Evolutionary conservation across 768 basidiomycete species (phyloP).

Genomic region (Guyanaporus albipodus): DNA sequence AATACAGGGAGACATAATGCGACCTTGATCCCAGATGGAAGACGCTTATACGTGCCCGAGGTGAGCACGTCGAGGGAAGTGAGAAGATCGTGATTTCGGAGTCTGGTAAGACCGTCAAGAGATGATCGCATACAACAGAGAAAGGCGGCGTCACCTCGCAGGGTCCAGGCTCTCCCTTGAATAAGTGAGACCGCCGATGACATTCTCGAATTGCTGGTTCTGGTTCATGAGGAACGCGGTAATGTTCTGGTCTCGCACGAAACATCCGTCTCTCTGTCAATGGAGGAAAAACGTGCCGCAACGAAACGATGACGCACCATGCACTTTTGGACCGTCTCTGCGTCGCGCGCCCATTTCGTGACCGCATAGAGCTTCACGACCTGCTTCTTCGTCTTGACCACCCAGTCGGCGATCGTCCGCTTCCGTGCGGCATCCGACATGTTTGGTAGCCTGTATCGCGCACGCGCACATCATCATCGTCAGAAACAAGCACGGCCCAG

Average conservation of each 20-base stretch:
- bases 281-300: neutral
- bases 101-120: conserved; percentile 39
- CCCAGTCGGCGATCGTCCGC: conserved; percentile 81
- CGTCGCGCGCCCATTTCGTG: conserved; percentile 83
- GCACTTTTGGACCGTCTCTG: conserved; percentile 79
- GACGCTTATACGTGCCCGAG: conserved; percentile 77
- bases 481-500: neutral
- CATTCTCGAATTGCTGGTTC: conserved; percentile 77
- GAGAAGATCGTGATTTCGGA: conserved; percentile 90
- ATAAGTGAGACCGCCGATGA: conserved; percentile 57
- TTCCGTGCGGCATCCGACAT: conserved; percentile 82
- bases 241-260: conserved; percentile 56
- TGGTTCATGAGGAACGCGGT: conserved; percentile 84
- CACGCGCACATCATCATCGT: no score
- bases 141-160: conserved; percentile 54
- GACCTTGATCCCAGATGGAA: conserved; percentile 82
- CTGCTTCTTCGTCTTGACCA: conserved; percentile 87
- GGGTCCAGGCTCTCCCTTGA: conserved; percentile 68
- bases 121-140: neutral
- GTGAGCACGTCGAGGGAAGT: conserved; percentile 89
- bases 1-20: conserved; percentile 13
- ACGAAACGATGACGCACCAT: conserved; percentile 61
- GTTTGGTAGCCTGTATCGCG: conserved; percentile 58
- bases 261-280: no score
- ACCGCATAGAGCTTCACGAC: conserved; percentile 86